Evolutionary conservation across 2,329 filamentous ascomycete species (phyloP).

Genomic region (Pseudogymnoascus sp.): DNA sequence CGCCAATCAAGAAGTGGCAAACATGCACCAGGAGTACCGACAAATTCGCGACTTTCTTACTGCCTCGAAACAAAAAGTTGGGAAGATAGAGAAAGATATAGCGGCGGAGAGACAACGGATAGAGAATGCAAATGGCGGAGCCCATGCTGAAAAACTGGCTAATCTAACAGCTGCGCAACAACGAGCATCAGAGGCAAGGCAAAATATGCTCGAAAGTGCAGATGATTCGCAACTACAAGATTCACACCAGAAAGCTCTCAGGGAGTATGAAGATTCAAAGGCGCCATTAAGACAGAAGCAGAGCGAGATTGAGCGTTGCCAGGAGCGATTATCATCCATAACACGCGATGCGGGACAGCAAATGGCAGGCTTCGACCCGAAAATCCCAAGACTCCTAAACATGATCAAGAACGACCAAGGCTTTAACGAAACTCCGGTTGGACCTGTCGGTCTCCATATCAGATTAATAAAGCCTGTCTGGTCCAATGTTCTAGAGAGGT

Average conservation of each 20-base stretch:
- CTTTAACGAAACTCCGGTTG: conserved; percentile 67
- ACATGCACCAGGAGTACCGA: conserved; percentile 55
- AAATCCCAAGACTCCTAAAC: conserved; percentile 54
- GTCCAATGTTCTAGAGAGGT: conserved; percentile 72
- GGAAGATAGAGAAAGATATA: conserved; percentile 40
- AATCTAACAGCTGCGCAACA: conserved; percentile 52
- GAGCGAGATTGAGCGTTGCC: conserved; percentile 44
- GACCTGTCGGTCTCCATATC: conserved; percentile 73
- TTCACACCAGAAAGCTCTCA: conserved; percentile 28
- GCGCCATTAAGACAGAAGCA: conserved; percentile 36
- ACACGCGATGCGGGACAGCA: conserved; percentile 49
- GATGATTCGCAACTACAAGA: conserved; percentile 30
- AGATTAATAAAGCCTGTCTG: conserved; percentile 71
- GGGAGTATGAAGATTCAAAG: conserved; percentile 27
- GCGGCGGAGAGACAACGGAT: conserved; percentile 52
- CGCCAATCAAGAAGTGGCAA: conserved; percentile 44
- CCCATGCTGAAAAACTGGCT: conserved; percentile 51
- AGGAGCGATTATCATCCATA: conserved; percentile 44
- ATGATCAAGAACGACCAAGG: conserved; percentile 61
- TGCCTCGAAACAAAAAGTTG: conserved; percentile 40
- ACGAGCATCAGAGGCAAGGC: conserved; percentile 37
- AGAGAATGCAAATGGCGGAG: conserved; percentile 60
- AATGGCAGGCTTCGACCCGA: conserved; percentile 55
- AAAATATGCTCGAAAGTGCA: conserved; percentile 34
- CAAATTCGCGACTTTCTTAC: conserved; percentile 53